These are phyloP conservation scores for Ogataea chonburiensis DNA, from an alignment of 805 yeast species.

Conservation along the genomic window DNA sequence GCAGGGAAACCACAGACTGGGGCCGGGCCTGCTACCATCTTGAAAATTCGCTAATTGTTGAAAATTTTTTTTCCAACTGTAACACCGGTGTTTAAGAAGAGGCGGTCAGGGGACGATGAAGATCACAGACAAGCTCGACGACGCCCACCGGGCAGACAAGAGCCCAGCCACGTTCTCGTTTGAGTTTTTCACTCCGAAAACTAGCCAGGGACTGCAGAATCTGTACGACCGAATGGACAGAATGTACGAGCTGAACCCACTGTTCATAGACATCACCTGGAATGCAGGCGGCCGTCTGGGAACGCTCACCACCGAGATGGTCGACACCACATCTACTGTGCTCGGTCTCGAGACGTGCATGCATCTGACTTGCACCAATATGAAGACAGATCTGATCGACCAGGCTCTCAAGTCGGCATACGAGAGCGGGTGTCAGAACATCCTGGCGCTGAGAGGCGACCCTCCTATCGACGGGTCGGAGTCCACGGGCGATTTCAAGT, in stretches of 20 bases:
- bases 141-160: slow-evolving; percentile 35
- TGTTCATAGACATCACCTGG: slow-evolving; percentile 96
- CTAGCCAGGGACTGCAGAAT: slow-evolving; percentile 94
- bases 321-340: slow-evolving; percentile 84
- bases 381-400: slow-evolving; percentile 79
- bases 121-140: slow-evolving; percentile 44
- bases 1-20: too few species aligned
- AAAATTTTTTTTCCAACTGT: slow-evolving; percentile 5
- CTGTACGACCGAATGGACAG: slow-evolving; percentile 96
- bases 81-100: slow-evolving; percentile 2
- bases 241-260: slow-evolving; percentile 89
- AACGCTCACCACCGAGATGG: slow-evolving; percentile 85
- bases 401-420: slow-evolving; percentile 83
- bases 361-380: slow-evolving; percentile 97
- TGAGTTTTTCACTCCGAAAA: slow-evolving; percentile 96
- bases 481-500: slow-evolving; percentile 78
- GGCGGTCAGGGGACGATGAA: slow-evolving; percentile 35
- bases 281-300: slow-evolving; percentile 94
- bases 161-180: slow-evolving; percentile 78
- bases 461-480: slow-evolving; percentile 79
- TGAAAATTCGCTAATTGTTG: slow-evolving; percentile 10
- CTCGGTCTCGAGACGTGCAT: slow-evolving; percentile 94
- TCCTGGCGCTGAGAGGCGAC: slow-evolving; percentile 92
- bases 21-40: slow-evolving; percentile 10
- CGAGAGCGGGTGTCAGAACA: slow-evolving; percentile 91